These are phyloP conservation scores for Ophiostoma triangulosporum DNA, from an alignment of 2,329 filamentous ascomycete genomes.

Conservation along the genomic window DNA sequence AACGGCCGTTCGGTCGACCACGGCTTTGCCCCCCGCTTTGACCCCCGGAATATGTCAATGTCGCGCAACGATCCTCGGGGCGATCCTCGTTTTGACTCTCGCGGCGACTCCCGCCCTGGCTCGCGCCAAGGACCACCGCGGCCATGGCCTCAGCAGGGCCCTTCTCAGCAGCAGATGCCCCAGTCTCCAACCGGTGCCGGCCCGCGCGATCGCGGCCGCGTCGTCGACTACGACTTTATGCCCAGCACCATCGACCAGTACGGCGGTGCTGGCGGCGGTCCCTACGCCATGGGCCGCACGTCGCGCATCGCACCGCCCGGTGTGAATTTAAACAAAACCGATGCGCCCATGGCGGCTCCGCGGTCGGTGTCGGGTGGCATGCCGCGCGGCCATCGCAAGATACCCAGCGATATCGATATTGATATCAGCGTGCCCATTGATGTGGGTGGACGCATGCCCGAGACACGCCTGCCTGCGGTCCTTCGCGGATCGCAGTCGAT, in stretches of 20 bases:
- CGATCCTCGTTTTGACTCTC: background rate
- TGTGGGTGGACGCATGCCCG: background rate
- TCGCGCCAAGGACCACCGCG: background rate
- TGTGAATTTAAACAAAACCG: too few species aligned
- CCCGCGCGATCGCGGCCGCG: background rate
- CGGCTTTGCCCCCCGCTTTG: background rate
- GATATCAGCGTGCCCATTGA: background rate
- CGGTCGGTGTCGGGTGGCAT: background rate
- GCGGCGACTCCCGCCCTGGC: background rate
- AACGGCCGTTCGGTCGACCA: background rate
- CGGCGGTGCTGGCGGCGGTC: background rate
- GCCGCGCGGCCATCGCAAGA: background rate
- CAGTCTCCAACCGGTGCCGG: background rate
- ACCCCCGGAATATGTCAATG: background rate
- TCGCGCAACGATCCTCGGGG: background rate
- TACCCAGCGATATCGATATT: background rate
- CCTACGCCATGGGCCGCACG: background rate
- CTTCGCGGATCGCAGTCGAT: slow-evolving; percentile 3
- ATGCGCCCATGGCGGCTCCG: background rate
- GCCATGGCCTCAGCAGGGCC: background rate
- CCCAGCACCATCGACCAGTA: slow-evolving; percentile 1
- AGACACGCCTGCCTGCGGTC: background rate
- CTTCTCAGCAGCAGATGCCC: background rate
- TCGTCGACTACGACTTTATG: background rate
- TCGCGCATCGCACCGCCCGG: background rate